Evolutionary conservation across 805 yeast genomes (phyloP), one percentile per base, ranked within the genome.

Genomic region (Cyberlindnera saturnus): DNA sequence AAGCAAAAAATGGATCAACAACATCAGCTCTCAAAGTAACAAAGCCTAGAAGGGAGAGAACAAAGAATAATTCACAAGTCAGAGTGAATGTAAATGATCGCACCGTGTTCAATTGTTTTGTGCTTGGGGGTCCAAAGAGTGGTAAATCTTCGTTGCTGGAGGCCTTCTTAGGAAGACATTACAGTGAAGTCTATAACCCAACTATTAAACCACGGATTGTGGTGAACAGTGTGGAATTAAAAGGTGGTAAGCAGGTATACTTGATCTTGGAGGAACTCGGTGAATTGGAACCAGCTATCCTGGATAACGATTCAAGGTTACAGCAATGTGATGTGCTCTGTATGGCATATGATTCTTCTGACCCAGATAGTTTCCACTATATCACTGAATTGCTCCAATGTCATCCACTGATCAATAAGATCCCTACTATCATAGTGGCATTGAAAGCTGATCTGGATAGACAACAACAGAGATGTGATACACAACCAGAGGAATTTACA

Each of bases 191-290:
- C 2, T 85, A 89, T 59, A 77, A 85, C 13, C 96, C 97, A 0
- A 86, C 97, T 0, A 79, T 87, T 13, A 79, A 77, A 44, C 90
- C 95, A 3, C 72, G 83, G 32, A 73, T 86, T 2, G 95, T 87
- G 4, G 96, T 89, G 1, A 93, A 93, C 58, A 89, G 93, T 54
- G 89, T 93, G 11, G 99, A 93, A 59, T 65, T 90, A 56, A 81
- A 82, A 40, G 98, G 98, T 3, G 98, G 99, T 3, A 90, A 87
- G 57, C 99, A 93, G 62, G 89, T 95, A 59, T 93, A 93, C 58
- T 65, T 93, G 56, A 87, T 93, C 40, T 59, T 93, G 41, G 96
- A 91, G 60, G 99, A 93, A 55, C 66, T 89, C 33, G 96, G 96
- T 0, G 95, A 86, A 49, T 66, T 85, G 28, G 96, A 87, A 58